Conservation (phyloP, 192 early-diverging fungal genomes). For the Backusella circina region DNA sequence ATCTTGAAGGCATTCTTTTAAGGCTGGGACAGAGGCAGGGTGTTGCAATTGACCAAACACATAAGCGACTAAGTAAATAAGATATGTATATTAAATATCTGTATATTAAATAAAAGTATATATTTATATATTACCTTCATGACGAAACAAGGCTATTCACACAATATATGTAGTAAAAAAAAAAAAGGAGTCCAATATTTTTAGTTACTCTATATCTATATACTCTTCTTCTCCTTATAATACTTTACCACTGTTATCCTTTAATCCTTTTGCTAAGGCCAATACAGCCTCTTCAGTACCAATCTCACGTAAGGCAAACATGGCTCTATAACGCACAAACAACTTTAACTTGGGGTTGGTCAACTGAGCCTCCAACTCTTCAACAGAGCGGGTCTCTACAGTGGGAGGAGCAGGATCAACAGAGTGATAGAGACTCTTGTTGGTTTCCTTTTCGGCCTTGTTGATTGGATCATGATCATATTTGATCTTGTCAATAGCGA, state of each 20-base stretch:
- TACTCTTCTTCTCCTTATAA: neutral
- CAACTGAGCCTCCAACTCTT: constrained; percentile 62
- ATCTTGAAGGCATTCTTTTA: constrained; percentile 76
- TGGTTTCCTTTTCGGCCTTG: constrained; percentile 39
- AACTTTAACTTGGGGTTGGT: constrained; percentile 67
- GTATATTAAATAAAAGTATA: neutral
- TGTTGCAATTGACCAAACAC: constrained; percentile 98
- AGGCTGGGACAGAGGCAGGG: constrained; percentile 80
- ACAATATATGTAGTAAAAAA: neutral
- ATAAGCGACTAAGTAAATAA: constrained; percentile 61
- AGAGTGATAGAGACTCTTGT: constrained; percentile 61
- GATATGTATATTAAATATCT: neutral
- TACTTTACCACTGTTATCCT: constrained; percentile 56
- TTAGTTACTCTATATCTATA: neutral
- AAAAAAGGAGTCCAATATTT: neutral
- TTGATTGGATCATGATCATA: constrained; percentile 65
- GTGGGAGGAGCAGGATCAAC: constrained; percentile 92
- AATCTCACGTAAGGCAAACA: constrained; percentile 92
- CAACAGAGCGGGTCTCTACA: constrained; percentile 53
- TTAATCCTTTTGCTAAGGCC: constrained; percentile 81
- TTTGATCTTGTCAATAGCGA: constrained; percentile 84
- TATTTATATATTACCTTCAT: neutral
- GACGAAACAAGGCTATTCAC: neutral
- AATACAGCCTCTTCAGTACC: constrained; percentile 78
- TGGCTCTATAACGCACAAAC: constrained; percentile 91